Percentiles rank a stretch among this genome's conserved stretches.
Conservation (phyloP, 192 early-diverging fungal genomes). For the Pilaira anomala region DNA sequence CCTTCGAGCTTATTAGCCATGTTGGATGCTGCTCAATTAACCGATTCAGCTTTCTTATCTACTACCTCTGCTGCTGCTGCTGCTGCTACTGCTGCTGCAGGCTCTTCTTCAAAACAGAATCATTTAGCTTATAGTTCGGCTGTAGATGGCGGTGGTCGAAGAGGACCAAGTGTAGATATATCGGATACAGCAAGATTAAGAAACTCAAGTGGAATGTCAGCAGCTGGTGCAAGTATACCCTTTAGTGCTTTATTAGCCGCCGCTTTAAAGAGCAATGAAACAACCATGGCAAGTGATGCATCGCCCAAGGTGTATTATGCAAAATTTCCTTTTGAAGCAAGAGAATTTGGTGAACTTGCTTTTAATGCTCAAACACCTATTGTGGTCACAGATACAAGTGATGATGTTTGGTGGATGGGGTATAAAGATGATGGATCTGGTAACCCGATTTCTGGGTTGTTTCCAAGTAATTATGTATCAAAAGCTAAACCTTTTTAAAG, state of each 20-base stretch:
- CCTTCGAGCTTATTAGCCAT: constrained; percentile 13
- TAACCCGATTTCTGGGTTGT: constrained; percentile 60
- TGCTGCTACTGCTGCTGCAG: background rate
- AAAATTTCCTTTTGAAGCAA: constrained; percentile 68
- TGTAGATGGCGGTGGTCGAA: background rate
- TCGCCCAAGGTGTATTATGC: constrained; percentile 55
- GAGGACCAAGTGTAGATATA: background rate
- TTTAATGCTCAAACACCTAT: constrained; percentile 64
- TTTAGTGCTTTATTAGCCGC: constrained; percentile 17
- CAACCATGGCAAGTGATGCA: constrained; percentile 18
- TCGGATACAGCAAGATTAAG: background rate
- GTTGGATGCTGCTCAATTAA: constrained; percentile 20
- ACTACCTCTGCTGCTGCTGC: background rate
- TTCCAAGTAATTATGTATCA: constrained; percentile 74
- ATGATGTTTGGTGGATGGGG: constrained; percentile 84
- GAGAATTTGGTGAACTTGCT: constrained; percentile 68
- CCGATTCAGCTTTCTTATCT: constrained; percentile 5
- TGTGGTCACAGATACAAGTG: constrained; percentile 72
- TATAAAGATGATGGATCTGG: constrained; percentile 57
- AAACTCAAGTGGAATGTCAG: background rate
- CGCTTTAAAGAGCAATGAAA: background rate
- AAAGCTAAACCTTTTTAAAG: constrained; percentile 7
- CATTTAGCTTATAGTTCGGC: background rate
- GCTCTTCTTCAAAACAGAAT: background rate
- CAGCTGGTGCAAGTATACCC: background rate